Base-by-base conservation (phyloP, 768 basidiomycete species). In the Bullera alba region DNA sequence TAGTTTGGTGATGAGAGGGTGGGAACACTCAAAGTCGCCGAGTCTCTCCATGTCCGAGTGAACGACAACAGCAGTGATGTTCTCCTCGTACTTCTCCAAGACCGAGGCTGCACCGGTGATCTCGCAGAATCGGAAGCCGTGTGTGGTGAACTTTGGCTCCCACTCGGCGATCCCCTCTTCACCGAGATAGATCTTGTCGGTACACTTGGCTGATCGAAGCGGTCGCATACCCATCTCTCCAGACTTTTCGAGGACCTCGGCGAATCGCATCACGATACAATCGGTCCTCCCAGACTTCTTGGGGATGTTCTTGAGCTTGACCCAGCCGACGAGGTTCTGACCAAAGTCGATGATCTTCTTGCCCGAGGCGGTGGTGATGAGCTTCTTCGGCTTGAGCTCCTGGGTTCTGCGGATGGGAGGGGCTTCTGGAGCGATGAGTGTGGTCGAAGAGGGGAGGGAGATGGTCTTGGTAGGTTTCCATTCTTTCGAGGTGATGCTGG, bases 311-410 rank as follows among this genome's bases (percentile, higher is more conserved):
- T 61, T 39, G 35, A 66, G 25, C 21, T 45, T 22, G 17, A 60
- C 27, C 63, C 61, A 60, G 4, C 63, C 63, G 4, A 58, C 58
- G 15, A 66, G 34, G 48, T 66, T 66, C 42, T 66, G 61, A 17
- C 63, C 63, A 46, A 66, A 66, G 48, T 66, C 63, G 42, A 66
- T 26, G 23, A 60, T 49, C n/a, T 16, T 54, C 48, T 66, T 63
- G 3, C 61, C 58, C 15, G 42, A 36, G 1, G 62, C 61, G 1
- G 63, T 60, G 10, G 41, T 57, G 61, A 63, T 62, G 37, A 66
- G 30, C 23, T 59, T 50, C 8, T 42, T 44, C 14, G 53, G 29
- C 15, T 41, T 30, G 36, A 63, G 16, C 15, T 17, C 27, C 39
- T 58, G 29, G 2, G 45, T 56, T n/a, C 27, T 16, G 17, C 61